phyloP scores from a whole-genome alignment of 106 monocot genomes.

The Dendrobium catenatum region DNA sequence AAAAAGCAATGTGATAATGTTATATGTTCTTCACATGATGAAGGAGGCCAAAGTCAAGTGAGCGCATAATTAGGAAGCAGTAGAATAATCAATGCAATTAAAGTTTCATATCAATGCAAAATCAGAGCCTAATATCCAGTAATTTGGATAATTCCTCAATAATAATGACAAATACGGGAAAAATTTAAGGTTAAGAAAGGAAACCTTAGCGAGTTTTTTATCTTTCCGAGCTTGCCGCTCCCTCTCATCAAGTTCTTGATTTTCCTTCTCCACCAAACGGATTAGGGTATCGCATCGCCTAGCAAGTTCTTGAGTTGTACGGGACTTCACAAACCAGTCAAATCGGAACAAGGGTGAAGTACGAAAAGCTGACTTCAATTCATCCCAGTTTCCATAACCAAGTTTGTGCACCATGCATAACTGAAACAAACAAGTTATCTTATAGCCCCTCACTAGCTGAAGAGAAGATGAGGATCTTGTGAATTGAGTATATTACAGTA shows the following conservation, averaged over 20 bases:
- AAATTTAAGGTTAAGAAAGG: not conserved
- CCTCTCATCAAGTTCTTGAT: constrained; percentile 76
- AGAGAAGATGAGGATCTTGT: not conserved
- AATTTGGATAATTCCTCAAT: not conserved
- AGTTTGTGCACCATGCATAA: constrained; percentile 81
- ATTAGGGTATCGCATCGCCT: constrained; percentile 79
- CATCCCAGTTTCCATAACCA: constrained; percentile 89
- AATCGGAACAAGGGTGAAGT: constrained; percentile 69
- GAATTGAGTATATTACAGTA: constrained; percentile 9
- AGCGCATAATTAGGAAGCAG: not conserved
- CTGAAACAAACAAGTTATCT: constrained; percentile 20
- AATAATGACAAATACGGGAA: not conserved
- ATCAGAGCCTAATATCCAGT: not conserved
- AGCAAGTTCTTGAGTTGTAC: constrained; percentile 70
- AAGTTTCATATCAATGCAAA: not conserved
- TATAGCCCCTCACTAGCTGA: not conserved
- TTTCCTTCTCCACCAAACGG: constrained; percentile 77
- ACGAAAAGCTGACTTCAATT: constrained; percentile 66
- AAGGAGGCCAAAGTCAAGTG: not conserved
- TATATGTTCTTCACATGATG: not conserved
- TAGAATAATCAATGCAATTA: not conserved
- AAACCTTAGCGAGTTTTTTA: constrained; percentile 62
- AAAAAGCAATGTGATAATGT: not conserved
- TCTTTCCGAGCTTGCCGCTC: constrained; percentile 71
- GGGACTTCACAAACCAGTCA: constrained; percentile 88